A percentile compares a stretch with the other conserved stretches of the same genome.
Conservation (phyloP, 129 eudicot species). For the Pittosporum tobira region DNA sequence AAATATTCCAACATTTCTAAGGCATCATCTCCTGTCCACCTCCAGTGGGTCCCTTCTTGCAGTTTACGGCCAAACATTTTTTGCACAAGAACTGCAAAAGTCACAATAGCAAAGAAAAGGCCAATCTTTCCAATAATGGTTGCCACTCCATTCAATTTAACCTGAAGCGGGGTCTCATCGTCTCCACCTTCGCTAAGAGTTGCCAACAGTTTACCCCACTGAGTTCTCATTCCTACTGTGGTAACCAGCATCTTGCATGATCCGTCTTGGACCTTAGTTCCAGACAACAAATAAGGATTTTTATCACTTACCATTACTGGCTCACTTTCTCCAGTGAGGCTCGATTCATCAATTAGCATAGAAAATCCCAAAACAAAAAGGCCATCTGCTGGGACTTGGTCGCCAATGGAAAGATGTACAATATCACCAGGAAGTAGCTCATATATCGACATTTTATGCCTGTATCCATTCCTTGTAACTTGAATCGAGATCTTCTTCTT, state of each 20-base stretch:
- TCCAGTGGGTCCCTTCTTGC: conserved; percentile 16
- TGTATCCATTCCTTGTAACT: conserved; percentile 28
- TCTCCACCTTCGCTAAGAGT: conserved; percentile 31
- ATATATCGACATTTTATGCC: conserved; percentile 31
- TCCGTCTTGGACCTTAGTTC: conserved; percentile 34
- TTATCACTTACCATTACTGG: conserved; percentile 20
- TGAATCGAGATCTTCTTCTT: conserved; percentile 28
- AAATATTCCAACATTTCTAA: conserved; percentile 27
- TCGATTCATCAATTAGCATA: conserved; percentile 27
- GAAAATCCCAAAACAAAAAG: conserved; percentile 26
- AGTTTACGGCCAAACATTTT: conserved; percentile 13
- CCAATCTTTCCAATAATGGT: conserved; percentile 35
- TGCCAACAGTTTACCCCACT: conserved; percentile 35
- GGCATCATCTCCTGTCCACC: conserved; percentile 28
- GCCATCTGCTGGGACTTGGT: conserved; percentile 37
- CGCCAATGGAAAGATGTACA: conserved; percentile 31
- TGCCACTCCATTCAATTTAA: conserved; percentile 33
- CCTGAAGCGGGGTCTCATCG: conserved; percentile 35
- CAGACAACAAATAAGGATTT: conserved; percentile 25
- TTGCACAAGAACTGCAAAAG: conserved; percentile 25
- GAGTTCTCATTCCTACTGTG: conserved; percentile 35
- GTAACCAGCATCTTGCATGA: conserved; percentile 32
- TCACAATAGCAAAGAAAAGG: conserved; percentile 25
- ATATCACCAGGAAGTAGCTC: conserved; percentile 30
- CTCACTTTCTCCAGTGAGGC: conserved; percentile 33